A percentile compares a stretch with the other conserved stretches of the same genome.
Evolutionary conservation across 140 eudicot genomes (phyloP).

Genomic region (Flaveria floridana): DNA sequence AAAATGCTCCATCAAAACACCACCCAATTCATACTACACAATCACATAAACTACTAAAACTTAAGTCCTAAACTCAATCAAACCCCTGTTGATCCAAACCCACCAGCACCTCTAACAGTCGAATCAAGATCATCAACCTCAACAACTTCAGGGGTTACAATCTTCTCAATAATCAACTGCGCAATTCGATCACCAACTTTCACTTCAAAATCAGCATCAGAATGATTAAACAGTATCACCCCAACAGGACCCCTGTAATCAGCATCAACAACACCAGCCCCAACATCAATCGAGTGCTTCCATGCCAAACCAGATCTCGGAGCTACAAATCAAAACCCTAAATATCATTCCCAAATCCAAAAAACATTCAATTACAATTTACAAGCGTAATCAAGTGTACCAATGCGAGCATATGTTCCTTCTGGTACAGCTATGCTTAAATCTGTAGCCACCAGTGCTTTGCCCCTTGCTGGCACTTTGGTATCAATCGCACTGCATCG

Average conservation of each 20-base stretch:
- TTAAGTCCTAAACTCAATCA: not conserved
- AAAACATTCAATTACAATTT: not conserved
- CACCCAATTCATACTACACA: not conserved
- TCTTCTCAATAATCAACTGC: conserved; percentile 58
- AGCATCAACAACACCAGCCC: conserved; percentile 82
- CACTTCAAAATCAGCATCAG: conserved; percentile 68
- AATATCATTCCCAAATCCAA: not conserved
- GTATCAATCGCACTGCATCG: conserved; percentile 53
- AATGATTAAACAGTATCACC: conserved; percentile 68
- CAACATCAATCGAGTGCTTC: conserved; percentile 83
- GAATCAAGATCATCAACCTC: conserved; percentile 64
- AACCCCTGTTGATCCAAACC: conserved; percentile 50
- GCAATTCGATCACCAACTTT: conserved; percentile 78
- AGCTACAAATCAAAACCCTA: conserved; percentile 36
- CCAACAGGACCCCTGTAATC: conserved; percentile 82
- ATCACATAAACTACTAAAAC: conserved; percentile 7
- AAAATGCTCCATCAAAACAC: not conserved
- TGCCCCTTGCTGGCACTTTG: conserved; percentile 81
- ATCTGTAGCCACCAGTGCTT: conserved; percentile 80
- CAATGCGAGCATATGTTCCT: conserved; percentile 89
- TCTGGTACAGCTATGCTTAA: conserved; percentile 77
- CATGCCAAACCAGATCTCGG: conserved; percentile 83
- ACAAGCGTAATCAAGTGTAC: conserved; percentile 32
- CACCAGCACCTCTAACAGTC: conserved; percentile 45
- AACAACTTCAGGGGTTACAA: conserved; percentile 50